Evolutionary conservation across 495 filamentous ascomycete species (phyloP), one percentile per base, ranked within the genome.

Genomic region (Paragyromitra xinjiangensis): DNA sequence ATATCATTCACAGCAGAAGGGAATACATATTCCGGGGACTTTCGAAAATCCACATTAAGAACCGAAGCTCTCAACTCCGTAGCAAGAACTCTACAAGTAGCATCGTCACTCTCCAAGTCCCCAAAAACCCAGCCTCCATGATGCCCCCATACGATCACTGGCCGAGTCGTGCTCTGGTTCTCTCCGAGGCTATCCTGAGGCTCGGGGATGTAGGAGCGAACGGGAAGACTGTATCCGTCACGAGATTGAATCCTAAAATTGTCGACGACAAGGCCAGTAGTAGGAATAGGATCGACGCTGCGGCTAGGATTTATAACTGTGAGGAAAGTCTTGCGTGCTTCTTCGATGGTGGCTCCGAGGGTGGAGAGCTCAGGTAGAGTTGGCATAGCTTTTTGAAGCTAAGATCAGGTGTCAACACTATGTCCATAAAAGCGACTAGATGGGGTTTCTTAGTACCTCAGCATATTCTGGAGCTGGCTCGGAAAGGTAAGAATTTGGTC

Each of bases 401-500:
- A 34, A 34, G 29, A 34, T 34, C 29, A 34, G 29, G 1, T 34
- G 29, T 34, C 29, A 34, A 34, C 29, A 34, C 29, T 34, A 3
- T 34, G 29, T 34, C 29, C 29, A 34, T 34, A 34, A 34, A 34
- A 34, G 29, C 29, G 29, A 34, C 29, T 34, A 34, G 29, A 6
- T 55, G 39, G 14, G 37, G 37, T 69, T 9, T 26, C 6, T 26
- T 45, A 34, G 29, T 69, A 69, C 66, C 51, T 44, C 51, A 19
- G 66, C 66, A 58, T 69, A 69, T 58, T 69, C 66, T 58, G 50
- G 48, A n/a, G 66, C 40, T 29, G 51, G 66, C 37, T 69, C 66
- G 22, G 66, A 69, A 22, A 69, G 66, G 51, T 69, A 58, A n/a
- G 66, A 58, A 34, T 69, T 69, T 69, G 66, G 66, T 16, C 66